These are phyloP conservation scores for Endoconidiophora laricicola DNA, from an alignment of 2,329 filamentous ascomycete genomes.

Conservation along the genomic window DNA sequence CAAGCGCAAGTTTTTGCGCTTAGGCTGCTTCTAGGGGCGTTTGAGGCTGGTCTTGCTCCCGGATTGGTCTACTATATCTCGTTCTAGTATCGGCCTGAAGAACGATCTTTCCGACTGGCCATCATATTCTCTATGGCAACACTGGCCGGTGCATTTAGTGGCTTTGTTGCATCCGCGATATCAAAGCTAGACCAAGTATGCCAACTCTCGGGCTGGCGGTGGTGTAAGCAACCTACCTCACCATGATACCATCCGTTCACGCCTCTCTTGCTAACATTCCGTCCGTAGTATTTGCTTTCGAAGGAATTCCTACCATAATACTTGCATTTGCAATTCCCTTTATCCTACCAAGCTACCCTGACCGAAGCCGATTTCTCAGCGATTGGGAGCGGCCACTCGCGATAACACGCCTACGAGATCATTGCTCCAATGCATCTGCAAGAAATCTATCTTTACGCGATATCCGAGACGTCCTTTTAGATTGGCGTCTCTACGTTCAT, in stretches of 20 bases:
- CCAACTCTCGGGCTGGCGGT: slow-evolving; percentile 50
- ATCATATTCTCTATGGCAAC: slow-evolving; percentile 55
- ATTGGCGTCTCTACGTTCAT: slow-evolving; percentile 50
- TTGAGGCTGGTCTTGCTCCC: slow-evolving; percentile 56
- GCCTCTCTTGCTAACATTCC: neutral
- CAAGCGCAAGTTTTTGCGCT: slow-evolving; percentile 49
- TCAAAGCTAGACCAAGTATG: slow-evolving; percentile 50
- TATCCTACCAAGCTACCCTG: slow-evolving; percentile 51
- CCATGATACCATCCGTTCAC: no score
- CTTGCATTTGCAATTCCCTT: slow-evolving; percentile 47
- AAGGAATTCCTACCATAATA: slow-evolving; percentile 48
- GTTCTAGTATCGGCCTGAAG: slow-evolving; percentile 55
- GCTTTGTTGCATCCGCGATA: slow-evolving; percentile 55
- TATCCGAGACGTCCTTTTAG: slow-evolving; percentile 50
- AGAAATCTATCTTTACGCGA: slow-evolving; percentile 48
- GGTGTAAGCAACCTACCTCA: slow-evolving; percentile 32
- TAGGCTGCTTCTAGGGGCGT: slow-evolving; percentile 49
- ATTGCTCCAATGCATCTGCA: slow-evolving; percentile 40
- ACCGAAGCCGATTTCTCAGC: slow-evolving; percentile 37
- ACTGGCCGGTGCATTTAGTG: slow-evolving; percentile 55
- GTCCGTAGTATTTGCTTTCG: slow-evolving; percentile 34
- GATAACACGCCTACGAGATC: slow-evolving; percentile 25
- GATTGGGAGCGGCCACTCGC: slow-evolving; percentile 42
- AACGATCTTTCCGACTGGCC: slow-evolving; percentile 52
- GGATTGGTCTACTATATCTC: slow-evolving; percentile 53